Base-by-base conservation (phyloP, 371 early-diverging fungal genomes). In the Circinella umbellata region DNA sequence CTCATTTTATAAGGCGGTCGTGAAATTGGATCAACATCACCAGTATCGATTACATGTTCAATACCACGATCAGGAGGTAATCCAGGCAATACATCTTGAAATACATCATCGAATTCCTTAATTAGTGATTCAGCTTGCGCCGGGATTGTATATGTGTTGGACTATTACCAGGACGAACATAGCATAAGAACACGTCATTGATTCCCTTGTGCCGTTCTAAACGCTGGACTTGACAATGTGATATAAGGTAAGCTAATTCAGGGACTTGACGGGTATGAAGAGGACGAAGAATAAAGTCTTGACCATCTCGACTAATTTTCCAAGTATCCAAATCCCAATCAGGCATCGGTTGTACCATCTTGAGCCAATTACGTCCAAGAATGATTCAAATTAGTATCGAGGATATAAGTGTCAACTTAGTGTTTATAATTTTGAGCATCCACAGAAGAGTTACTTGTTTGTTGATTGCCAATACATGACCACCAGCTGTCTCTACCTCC, bases 1-100 rank as follows among this genome's bases (percentile, higher is more conserved):
- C 62, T 61, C 62, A 61, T 69, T 34, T 69, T 69, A 42, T 46
- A 69, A 13, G 69, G 64, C 10, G 57, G 64, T n/a, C 64, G 51
- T 36, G 14, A 53, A 15, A 69, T 46, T 14, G 64, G 69, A 10
- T n/a, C 64, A 18, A 64, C 18, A 42, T 64, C 69, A n/a, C 64
- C 48, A 4, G 64, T 69, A 47, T 63, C 57, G 4, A 69, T 69
- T 3, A 69, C 60, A 14, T 69, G 69, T 18, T 68, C 15, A 0
- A 68, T 3, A 47, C 47, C 47, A 47, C 47, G 47, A 15, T 47
- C 42, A 3, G 68, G 68, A 10, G 63, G 68, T 18, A 68, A 36
- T 1, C 68, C 68, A 20, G 68, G 68, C 1, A 68, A 18, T 13
- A 5, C 7, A 18, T 68, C 62, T 10, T 62, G 60, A 46, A 68